Evolutionary conservation across 2,329 filamentous ascomycete genomes (phyloP).

Genomic region (Aureobasidium sp.): DNA sequence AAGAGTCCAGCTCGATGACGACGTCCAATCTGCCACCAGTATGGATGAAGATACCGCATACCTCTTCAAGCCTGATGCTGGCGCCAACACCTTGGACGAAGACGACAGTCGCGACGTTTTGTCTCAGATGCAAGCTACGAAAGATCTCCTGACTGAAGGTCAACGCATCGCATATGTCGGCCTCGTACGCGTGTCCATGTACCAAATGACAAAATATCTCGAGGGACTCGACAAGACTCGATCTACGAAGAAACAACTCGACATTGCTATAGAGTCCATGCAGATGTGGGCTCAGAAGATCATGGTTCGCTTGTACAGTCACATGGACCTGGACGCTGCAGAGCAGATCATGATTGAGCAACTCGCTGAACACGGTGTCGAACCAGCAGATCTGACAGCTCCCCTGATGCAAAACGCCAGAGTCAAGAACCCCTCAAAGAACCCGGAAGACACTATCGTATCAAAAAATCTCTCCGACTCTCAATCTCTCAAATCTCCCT

Average conservation of each 20-base stretch:
- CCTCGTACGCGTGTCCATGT: conserved; percentile 72
- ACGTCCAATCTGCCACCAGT: conserved; percentile 87
- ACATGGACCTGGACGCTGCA: conserved; percentile 89
- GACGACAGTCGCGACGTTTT: conserved; percentile 72
- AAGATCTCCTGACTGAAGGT: conserved; percentile 88
- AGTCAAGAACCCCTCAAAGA: conserved; percentile 68
- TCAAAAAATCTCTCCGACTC: conserved; percentile 20
- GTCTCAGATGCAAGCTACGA: conserved; percentile 90
- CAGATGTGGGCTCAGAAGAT: conserved; percentile 98
- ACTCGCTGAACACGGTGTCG: conserved; percentile 82
- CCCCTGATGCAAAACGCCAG: conserved; percentile 85
- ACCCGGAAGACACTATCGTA: neutral
- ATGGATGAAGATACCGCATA: conserved; percentile 97
- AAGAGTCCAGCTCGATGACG: conserved; percentile 87
- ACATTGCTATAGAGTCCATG: conserved; percentile 65
- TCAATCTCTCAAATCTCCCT: conserved; percentile 21
- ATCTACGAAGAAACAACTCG: conserved; percentile 64
- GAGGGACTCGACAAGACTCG: conserved; percentile 57
- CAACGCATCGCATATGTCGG: conserved; percentile 96
- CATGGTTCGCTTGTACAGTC: conserved; percentile 88
- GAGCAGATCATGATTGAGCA: conserved; percentile 99
- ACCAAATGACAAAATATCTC: conserved; percentile 64
- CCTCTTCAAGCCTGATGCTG: conserved; percentile 67
- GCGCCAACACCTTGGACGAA: conserved; percentile 61
- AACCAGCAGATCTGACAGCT: conserved; percentile 74